phyloP scores from a whole-genome alignment of 163 green algal species.

The Scenedesmus sp. region DNA sequence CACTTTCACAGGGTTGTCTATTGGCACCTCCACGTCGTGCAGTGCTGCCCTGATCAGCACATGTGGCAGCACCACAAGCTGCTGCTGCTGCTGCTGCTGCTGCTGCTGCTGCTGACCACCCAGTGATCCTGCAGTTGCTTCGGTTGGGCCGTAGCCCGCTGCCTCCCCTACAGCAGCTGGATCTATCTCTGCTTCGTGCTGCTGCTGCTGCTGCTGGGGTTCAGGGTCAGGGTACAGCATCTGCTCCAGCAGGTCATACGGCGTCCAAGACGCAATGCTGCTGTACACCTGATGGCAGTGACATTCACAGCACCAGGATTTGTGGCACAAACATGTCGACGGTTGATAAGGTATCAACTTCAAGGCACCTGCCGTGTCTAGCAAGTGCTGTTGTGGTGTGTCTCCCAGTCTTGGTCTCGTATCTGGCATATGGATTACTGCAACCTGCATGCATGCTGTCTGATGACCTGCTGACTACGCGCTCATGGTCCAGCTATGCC shows the following conservation, averaged over 20 bases:
- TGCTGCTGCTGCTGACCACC: neutral
- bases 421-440: too few species aligned
- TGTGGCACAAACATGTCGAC: too few species aligned
- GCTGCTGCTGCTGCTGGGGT: constrained; percentile 15
- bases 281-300: constrained; percentile 20
- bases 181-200: constrained; percentile 10
- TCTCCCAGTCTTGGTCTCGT: neutral
- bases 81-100: neutral
- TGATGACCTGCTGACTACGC: too few species aligned
- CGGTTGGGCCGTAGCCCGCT: neutral
- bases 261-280: constrained; percentile 40
- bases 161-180: neutral
- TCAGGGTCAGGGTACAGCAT: neutral
- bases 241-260: constrained; percentile 54
- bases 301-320: neutral
- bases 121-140: neutral
- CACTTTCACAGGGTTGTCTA: constrained; percentile 55
- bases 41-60: constrained; percentile 58
- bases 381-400: neutral
- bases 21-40: constrained; percentile 55
- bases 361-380: neutral
- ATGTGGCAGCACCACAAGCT: neutral
- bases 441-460: too few species aligned
- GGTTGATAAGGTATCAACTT: too few species aligned
- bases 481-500: too few species aligned